Conservation (phyloP, 768 basidiomycete genomes). For the Kwoniella heveanensis region DNA sequence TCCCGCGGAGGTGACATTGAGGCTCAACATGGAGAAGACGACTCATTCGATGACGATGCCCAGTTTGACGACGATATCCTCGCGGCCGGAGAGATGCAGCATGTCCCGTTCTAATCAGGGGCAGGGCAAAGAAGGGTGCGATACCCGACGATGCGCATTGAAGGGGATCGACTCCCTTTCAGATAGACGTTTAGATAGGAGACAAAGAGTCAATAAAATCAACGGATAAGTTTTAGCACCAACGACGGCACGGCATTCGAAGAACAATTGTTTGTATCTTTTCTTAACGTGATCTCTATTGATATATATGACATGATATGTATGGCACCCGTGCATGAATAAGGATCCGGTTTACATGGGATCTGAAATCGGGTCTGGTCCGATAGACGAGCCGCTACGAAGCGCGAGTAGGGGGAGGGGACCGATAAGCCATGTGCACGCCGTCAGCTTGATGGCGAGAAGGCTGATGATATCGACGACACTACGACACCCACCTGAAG, state of each 20-base stretch:
- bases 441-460: not conserved
- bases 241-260: not conserved
- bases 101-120: constrained; percentile 52
- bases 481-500: constrained; percentile 61
- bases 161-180: not conserved
- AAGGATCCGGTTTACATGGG: constrained; percentile 20
- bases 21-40: constrained; percentile 50
- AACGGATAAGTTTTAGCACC: not conserved
- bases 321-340: not conserved
- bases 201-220: not conserved
- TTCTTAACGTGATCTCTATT: constrained; percentile 4
- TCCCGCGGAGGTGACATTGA: constrained; percentile 16
- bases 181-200: not conserved
- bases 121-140: too few species aligned
- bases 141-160: not conserved
- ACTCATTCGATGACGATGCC: constrained; percentile 59
- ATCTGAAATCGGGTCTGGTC: constrained; percentile 41
- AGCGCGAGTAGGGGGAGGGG: too few species aligned
- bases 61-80: constrained; percentile 78
- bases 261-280: not conserved
- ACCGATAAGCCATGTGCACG: too few species aligned
- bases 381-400: constrained; percentile 36
- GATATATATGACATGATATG: not conserved
- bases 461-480: too few species aligned
- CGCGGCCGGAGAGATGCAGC: constrained; percentile 78